Evolutionary conservation across 2,329 filamentous ascomycete genomes (phyloP).

Genomic region (Arthrinium phaeospermum): DNA sequence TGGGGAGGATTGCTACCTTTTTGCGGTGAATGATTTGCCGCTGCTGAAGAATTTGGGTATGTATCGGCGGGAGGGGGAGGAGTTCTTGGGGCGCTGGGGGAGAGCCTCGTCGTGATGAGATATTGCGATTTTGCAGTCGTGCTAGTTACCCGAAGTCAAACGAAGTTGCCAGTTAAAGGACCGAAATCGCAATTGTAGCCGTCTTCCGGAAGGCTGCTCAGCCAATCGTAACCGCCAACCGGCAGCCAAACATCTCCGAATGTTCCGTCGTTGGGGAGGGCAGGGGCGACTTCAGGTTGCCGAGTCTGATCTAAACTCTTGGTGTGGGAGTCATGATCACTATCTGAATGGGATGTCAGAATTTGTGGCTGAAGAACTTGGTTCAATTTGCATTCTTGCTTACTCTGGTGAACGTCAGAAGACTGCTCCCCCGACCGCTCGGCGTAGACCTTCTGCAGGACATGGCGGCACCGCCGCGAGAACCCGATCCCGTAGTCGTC

Average conservation of each 20-base stretch:
- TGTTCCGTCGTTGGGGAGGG: too few relatives aligned
- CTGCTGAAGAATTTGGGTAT: conserved; percentile 18
- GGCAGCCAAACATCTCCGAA: neutral
- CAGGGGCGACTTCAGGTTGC: neutral
- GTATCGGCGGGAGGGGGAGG: conserved; percentile 12
- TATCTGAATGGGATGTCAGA: too few relatives aligned
- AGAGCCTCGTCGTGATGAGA: too few relatives aligned
- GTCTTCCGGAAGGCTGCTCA: neutral
- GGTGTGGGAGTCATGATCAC: too few relatives aligned
- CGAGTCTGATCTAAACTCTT: too few relatives aligned
- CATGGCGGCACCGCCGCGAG: too few relatives aligned
- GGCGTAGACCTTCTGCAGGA: too few relatives aligned
- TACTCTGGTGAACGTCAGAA: too few relatives aligned
- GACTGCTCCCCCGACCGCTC: too few relatives aligned
- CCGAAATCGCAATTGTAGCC: neutral
- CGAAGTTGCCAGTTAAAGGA: neutral
- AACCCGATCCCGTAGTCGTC: too few relatives aligned
- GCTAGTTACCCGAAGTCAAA: neutral
- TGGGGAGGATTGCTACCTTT: conserved; percentile 10
- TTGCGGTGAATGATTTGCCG: conserved; percentile 19
- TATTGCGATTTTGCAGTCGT: neutral
- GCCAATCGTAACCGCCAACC: neutral
- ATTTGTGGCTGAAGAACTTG: too few relatives aligned
- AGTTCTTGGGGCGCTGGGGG: neutral
- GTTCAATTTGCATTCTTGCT: too few relatives aligned